A percentile compares a stretch with the other conserved stretches of the same genome.
These are phyloP conservation scores for Xylaria sp. DNA, from an alignment of 2,329 filamentous ascomycete genomes.

Conservation along the genomic window DNA sequence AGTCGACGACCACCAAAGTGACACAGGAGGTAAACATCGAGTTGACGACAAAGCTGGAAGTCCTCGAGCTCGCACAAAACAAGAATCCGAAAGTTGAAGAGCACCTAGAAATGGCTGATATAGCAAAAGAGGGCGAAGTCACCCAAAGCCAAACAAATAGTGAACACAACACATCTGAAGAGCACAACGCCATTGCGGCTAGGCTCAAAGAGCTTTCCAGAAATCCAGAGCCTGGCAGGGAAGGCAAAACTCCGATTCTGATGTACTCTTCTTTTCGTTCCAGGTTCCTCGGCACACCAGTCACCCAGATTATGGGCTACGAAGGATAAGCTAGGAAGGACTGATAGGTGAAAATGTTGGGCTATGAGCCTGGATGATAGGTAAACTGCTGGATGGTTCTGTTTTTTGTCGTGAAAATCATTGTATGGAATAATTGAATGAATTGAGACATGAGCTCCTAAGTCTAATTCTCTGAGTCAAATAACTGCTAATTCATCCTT, in stretches of 20 bases:
- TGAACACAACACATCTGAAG: background rate
- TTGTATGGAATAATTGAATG: too few species aligned
- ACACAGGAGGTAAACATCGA: background rate
- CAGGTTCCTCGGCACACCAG: slow-evolving; percentile 18
- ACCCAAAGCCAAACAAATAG: background rate
- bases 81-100: background rate
- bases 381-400: too few species aligned
- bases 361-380: too few species aligned
- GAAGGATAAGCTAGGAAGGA: background rate
- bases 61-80: background rate
- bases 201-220: slow-evolving; percentile 15
- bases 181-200: slow-evolving; percentile 9
- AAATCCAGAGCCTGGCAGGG: slow-evolving; percentile 8
- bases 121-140: background rate
- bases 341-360: background rate
- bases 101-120: background rate
- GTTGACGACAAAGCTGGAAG: background rate
- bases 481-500: too few species aligned
- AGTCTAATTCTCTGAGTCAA: too few species aligned
- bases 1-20: too few species aligned
- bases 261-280: slow-evolving; percentile 21
- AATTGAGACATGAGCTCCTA: too few species aligned
- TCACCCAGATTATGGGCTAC: slow-evolving; percentile 13
- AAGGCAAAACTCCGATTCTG: slow-evolving; percentile 10
- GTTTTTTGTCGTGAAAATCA: too few species aligned